Evolutionary conservation across 768 basidiomycete species (phyloP).

Genomic region (Rhodotorula graminis): DNA sequence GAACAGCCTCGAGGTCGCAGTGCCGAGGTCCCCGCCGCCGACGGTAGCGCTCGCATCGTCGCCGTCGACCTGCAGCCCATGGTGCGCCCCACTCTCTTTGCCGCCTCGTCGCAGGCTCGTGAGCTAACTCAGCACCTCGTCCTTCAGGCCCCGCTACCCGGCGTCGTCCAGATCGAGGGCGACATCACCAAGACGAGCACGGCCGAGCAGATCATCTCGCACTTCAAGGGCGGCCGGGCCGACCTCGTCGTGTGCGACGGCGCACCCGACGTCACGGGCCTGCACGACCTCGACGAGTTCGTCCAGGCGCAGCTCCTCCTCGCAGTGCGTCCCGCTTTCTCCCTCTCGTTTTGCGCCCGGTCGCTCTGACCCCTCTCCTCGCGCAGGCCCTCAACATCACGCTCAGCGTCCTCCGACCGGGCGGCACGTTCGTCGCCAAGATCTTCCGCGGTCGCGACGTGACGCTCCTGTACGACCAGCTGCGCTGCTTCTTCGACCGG

Average conservation of each 20-base stretch:
- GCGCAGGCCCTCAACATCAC: conserved; percentile 50
- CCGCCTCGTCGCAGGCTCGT: no score
- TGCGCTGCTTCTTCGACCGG: conserved; percentile 48
- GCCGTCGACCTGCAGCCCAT: conserved; percentile 48
- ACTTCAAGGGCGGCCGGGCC: conserved; percentile 49
- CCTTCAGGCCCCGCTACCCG: conserved; percentile 48
- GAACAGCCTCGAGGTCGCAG: neutral
- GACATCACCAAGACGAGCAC: conserved; percentile 51
- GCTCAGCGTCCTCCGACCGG: conserved; percentile 48
- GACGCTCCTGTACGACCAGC: conserved; percentile 48
- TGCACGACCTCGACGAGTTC: conserved; percentile 53
- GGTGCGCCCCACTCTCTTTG: conserved; percentile 35
- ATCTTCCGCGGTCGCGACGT: conserved; percentile 49
- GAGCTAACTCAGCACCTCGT: neutral
- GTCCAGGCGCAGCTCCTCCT: conserved; percentile 51
- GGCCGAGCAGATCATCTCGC: conserved; percentile 48
- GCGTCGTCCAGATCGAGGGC: conserved; percentile 50
- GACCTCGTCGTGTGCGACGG: conserved; percentile 54
- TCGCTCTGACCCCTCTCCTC: neutral
- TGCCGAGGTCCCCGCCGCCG: conserved; percentile 1
- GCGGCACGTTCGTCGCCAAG: conserved; percentile 51
- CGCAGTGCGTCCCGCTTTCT: conserved; percentile 42
- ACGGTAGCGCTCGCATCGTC: conserved; percentile 38
- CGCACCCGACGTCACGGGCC: conserved; percentile 53
- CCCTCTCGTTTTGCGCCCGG: neutral